Percentiles rank a stretch among this genome's conserved stretches.
Conservation (phyloP, 495 filamentous ascomycete genomes). For the Astrocystis sublimbata region DNA sequence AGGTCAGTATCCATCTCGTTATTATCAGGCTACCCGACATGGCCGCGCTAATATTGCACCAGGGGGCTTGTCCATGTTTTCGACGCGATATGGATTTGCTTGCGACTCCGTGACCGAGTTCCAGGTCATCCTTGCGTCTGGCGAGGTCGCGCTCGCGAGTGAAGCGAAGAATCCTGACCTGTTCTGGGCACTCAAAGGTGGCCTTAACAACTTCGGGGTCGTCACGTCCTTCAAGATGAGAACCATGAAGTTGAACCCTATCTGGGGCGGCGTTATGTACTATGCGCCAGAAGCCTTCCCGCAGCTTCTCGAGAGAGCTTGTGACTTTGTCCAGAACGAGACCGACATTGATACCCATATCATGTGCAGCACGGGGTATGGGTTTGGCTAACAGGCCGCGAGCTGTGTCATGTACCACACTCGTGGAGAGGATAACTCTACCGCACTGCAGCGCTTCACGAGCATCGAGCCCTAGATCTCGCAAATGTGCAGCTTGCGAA, state of each 20-base stretch:
- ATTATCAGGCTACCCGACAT: no score
- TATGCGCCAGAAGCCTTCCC: constrained; percentile 7
- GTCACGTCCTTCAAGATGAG: constrained; percentile 48
- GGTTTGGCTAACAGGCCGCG: constrained; percentile 10
- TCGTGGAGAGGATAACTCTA: constrained; percentile 7
- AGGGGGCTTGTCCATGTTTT: constrained; percentile 45
- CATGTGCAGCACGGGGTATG: constrained; percentile 18
- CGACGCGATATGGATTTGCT: constrained; percentile 40
- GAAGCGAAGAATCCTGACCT: constrained; percentile 43
- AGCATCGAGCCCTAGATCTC: constrained; percentile 5
- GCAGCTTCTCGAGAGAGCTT: constrained; percentile 21
- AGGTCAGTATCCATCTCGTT: constrained; percentile 30
- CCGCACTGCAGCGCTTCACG: constrained; percentile 17
- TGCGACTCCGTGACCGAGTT: constrained; percentile 48
- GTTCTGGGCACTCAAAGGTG: constrained; percentile 54
- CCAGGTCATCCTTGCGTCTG: constrained; percentile 50
- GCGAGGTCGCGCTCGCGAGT: constrained; percentile 47
- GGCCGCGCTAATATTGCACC: not conserved
- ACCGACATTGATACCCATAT: constrained; percentile 3
- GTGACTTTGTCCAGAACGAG: constrained; percentile 24
- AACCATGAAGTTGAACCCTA: constrained; percentile 19
- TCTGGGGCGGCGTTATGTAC: constrained; percentile 15
- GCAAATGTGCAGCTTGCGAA: constrained; percentile 15
- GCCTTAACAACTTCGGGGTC: constrained; percentile 54
- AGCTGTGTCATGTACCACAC: constrained; percentile 22